These are phyloP conservation scores for Nakazawaea anatomiae DNA, from an alignment of 805 yeast genomes.

Conservation along the genomic window DNA sequence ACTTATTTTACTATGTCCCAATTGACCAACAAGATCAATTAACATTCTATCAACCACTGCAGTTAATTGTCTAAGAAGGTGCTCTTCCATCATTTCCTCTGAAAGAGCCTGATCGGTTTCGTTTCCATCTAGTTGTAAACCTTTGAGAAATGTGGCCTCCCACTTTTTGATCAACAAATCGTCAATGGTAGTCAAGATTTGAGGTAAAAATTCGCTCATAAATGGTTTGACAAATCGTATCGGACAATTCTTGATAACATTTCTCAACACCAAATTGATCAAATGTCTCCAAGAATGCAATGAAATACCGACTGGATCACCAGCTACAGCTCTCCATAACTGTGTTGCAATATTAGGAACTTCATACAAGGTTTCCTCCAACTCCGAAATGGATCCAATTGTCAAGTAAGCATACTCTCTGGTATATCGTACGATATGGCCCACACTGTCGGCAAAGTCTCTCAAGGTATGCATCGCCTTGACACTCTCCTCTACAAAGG, in stretches of 20 bases:
- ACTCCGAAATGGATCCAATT: conserved; percentile 79
- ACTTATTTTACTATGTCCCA: conserved; percentile 38
- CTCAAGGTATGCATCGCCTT: conserved; percentile 90
- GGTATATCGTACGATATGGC: conserved; percentile 91
- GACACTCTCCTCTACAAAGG: conserved; percentile 89
- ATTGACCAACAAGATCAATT: conserved; percentile 84
- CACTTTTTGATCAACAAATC: conserved; percentile 68
- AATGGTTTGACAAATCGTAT: conserved; percentile 57
- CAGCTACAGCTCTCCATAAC: conserved; percentile 84
- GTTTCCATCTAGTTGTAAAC: conserved; percentile 47
- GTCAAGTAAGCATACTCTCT: conserved; percentile 93
- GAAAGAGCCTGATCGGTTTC: conserved; percentile 68
- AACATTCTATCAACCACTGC: conserved; percentile 84
- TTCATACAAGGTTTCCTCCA: conserved; percentile 84
- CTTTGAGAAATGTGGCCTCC: conserved; percentile 58
- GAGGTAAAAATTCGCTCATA: conserved; percentile 74
- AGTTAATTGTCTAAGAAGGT: conserved; percentile 84
- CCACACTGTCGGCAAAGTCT: conserved; percentile 97
- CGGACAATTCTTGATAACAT: conserved; percentile 87
- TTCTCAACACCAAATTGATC: conserved; percentile 82
- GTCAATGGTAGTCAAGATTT: conserved; percentile 67
- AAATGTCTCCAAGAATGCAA: conserved; percentile 97
- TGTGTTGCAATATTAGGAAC: conserved; percentile 73
- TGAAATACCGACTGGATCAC: conserved; percentile 79
- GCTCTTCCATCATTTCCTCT: conserved; percentile 99